These are phyloP conservation scores for Sicyos baderoa DNA, from an alignment of 306 rosid species.

Conservation along the genomic window DNA sequence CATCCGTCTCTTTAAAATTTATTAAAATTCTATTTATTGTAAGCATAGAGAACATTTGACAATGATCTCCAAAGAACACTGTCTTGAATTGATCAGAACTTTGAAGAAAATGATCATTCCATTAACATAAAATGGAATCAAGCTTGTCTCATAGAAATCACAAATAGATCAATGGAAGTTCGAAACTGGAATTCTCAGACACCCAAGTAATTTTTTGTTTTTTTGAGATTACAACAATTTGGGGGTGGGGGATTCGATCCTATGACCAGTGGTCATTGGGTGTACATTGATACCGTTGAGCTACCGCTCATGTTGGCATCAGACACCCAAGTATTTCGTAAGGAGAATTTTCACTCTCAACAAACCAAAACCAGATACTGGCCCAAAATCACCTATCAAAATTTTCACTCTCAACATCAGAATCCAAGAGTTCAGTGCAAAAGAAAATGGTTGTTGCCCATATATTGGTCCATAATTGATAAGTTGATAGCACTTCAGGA, in stretches of 20 bases:
- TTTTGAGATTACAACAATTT: too few relatives aligned
- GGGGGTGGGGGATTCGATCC: too few relatives aligned
- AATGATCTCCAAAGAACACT: background rate
- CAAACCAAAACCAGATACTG: background rate
- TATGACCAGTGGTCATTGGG: too few relatives aligned
- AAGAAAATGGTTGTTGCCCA: background rate
- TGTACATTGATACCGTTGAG: too few relatives aligned
- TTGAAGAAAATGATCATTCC: background rate
- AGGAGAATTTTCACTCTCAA: background rate
- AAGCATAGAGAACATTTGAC: background rate
- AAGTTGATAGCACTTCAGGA: too few relatives aligned
- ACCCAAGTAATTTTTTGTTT: background rate
- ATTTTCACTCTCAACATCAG: background rate
- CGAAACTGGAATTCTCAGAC: background rate
- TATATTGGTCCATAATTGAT: too few relatives aligned
- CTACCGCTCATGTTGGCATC: too few relatives aligned
- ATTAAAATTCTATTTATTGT: too few relatives aligned
- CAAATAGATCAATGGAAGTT: background rate
- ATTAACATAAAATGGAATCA: background rate
- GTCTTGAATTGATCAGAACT: background rate
- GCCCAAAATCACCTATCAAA: background rate
- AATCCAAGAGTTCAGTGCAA: conserved; percentile 9
- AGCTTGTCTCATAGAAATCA: background rate
- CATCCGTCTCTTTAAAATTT: too few relatives aligned
- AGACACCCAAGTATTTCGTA: background rate